phyloP scores from a whole-genome alignment of 495 filamentous ascomycete species.

The Niebla homalea region DNA sequence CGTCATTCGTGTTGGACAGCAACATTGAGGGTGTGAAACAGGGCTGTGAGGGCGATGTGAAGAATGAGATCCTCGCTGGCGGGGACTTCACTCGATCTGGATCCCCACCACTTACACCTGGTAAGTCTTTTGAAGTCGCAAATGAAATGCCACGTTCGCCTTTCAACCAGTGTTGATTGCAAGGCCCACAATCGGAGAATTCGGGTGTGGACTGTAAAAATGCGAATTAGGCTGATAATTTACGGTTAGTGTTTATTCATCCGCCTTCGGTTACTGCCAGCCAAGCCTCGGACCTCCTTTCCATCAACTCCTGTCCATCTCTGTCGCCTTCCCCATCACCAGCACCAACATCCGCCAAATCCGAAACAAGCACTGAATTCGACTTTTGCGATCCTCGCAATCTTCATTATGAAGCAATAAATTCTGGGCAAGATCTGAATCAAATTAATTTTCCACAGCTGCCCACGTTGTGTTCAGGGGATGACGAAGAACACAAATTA shows the following conservation, averaged over 20 bases:
- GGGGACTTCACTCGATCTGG: constrained; percentile 62
- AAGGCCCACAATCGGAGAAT: neutral
- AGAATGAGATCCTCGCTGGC: constrained; percentile 61
- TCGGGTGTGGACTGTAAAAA: neutral
- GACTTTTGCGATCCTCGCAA: constrained; percentile 92
- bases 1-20: constrained; percentile 61
- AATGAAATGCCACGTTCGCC: neutral
- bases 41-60: constrained; percentile 59
- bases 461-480: constrained; percentile 53
- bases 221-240: constrained; percentile 5
- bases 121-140: constrained; percentile 44
- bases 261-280: constrained; percentile 52
- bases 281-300: constrained; percentile 59
- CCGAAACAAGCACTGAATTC: constrained; percentile 44
- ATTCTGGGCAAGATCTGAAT: constrained; percentile 38
- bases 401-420: constrained; percentile 48
- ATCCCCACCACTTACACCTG: constrained; percentile 85
- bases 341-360: constrained; percentile 44
- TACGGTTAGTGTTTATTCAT: constrained; percentile 63
- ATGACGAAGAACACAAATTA: constrained; percentile 66
- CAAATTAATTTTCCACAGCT: constrained; percentile 48
- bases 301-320: constrained; percentile 63
- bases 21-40: constrained; percentile 71
- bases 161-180: neutral
- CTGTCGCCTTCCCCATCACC: constrained; percentile 67